Evolutionary conservation across 192 early-diverging fungal genomes (phyloP).

Genomic region (Phycomyces nitens): DNA sequence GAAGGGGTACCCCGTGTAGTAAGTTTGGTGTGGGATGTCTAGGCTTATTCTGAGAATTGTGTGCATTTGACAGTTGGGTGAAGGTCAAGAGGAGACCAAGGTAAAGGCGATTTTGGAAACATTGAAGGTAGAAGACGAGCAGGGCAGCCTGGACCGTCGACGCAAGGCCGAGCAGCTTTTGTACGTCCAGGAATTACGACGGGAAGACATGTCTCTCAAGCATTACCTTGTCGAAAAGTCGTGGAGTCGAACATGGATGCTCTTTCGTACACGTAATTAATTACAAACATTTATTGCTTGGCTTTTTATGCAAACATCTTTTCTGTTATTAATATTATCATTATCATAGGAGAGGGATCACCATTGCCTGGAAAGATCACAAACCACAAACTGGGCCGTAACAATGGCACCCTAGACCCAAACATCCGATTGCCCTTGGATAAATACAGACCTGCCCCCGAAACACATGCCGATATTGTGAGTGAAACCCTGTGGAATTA

Average conservation of each 20-base stretch:
- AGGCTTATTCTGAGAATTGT: neutral
- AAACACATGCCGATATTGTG: conserved; percentile 35
- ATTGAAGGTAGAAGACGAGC: neutral
- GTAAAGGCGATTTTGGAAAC: neutral
- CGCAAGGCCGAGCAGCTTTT: conserved; percentile 23
- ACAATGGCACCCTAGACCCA: conserved; percentile 28
- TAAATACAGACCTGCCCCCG: conserved; percentile 32
- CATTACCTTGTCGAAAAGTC: conserved; percentile 28
- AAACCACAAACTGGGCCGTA: conserved; percentile 22
- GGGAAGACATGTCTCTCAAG: conserved; percentile 28
- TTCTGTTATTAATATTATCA: too few relatives aligned
- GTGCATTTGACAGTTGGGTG: neutral
- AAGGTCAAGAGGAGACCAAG: conserved; percentile 3
- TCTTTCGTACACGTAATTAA: conserved; percentile 34
- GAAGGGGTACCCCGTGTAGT: neutral
- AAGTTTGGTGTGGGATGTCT: neutral
- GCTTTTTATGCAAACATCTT: neutral
- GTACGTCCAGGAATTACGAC: conserved; percentile 28
- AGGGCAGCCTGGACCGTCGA: conserved; percentile 7
- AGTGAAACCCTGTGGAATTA: conserved; percentile 30
- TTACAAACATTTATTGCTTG: neutral
- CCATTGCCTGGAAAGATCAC: conserved; percentile 29
- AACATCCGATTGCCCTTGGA: conserved; percentile 28
- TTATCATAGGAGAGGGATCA: conserved; percentile 32
- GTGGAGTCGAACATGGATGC: conserved; percentile 32